Evolutionary conservation across 2,329 filamentous ascomycete species (phyloP).

Genomic region (Aspergillus ochraceus): DNA sequence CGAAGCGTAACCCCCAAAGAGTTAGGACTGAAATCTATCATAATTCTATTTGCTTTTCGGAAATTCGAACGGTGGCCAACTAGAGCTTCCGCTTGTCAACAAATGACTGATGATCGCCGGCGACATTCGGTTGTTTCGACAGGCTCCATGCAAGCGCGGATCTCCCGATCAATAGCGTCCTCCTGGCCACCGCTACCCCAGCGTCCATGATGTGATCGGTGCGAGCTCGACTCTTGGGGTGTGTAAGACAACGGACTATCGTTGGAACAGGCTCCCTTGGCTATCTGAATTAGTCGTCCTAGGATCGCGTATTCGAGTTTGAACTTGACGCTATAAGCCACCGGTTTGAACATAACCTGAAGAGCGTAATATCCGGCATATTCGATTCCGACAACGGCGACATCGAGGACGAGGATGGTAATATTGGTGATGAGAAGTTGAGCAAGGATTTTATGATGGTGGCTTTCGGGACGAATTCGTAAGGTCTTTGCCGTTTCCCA

Average conservation of each 20-base stretch:
- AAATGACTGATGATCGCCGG: neutral
- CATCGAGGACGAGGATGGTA: constrained; percentile 48
- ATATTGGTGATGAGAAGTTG: constrained; percentile 55
- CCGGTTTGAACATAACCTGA: constrained; percentile 43
- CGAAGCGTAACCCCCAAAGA: too few species aligned
- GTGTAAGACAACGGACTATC: neutral
- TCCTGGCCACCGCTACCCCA: neutral
- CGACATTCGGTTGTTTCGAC: neutral
- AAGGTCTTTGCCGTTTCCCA: constrained; percentile 50
- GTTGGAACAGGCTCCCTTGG: constrained; percentile 4
- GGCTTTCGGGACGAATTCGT: constrained; percentile 19
- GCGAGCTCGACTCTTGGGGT: neutral
- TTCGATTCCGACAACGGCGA: constrained; percentile 41
- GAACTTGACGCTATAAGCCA: constrained; percentile 41
- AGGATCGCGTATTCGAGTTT: constrained; percentile 59
- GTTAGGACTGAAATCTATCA: neutral
- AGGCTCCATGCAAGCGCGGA: neutral
- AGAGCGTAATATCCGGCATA: constrained; percentile 41
- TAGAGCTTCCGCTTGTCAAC: neutral
- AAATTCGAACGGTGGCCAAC: too few species aligned
- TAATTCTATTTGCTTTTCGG: neutral
- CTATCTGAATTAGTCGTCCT: constrained; percentile 40
- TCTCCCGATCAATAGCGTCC: neutral
- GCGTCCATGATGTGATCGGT: neutral
- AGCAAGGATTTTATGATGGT: constrained; percentile 20